A percentile compares a stretch with the other conserved stretches of the same genome.
phyloP scores from a whole-genome alignment of 2,329 filamentous ascomycete species.

The Penicillium capsulatum region DNA sequence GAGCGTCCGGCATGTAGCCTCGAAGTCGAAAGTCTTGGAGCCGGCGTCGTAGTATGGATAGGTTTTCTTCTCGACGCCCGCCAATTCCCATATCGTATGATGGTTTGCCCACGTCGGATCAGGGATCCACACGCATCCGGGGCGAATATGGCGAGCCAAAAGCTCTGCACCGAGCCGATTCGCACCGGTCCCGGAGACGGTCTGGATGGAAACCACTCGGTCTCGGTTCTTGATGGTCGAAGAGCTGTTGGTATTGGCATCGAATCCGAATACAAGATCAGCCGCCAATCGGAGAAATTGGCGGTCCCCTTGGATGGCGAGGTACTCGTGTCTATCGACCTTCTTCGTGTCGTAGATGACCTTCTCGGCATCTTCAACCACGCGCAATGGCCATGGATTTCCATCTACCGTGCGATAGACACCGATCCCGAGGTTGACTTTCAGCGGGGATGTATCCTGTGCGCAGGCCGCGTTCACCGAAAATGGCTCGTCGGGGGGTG shows the following conservation, averaged over 20 bases:
- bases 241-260: slow-evolving; percentile 54
- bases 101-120: slow-evolving; percentile 94
- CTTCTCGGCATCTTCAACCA: slow-evolving; percentile 51
- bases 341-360: slow-evolving; percentile 41
- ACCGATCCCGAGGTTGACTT: slow-evolving; percentile 41
- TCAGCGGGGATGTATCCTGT: slow-evolving; percentile 21
- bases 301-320: slow-evolving; percentile 76
- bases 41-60: slow-evolving; percentile 82
- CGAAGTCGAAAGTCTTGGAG: slow-evolving; percentile 23
- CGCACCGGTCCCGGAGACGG: slow-evolving; percentile 88
- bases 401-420: slow-evolving; percentile 40
- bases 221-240: too few species aligned
- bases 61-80: slow-evolving; percentile 32
- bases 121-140: slow-evolving; percentile 71
- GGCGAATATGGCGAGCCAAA: slow-evolving; percentile 72
- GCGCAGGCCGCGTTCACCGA: slow-evolving; percentile 24
- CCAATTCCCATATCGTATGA: slow-evolving; percentile 70
- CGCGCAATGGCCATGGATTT: slow-evolving; percentile 37
- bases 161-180: slow-evolving; percentile 83
- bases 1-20: slow-evolving; percentile 63
- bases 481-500: slow-evolving; percentile 11
- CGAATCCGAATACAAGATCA: slow-evolving; percentile 3
- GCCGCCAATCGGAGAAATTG: slow-evolving; percentile 73
- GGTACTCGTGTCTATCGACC: slow-evolving; percentile 90
- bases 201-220: too few species aligned